Evolutionary conservation across 306 rosid genomes (phyloP).

Genomic region (Lithocarpus polystachyus): DNA sequence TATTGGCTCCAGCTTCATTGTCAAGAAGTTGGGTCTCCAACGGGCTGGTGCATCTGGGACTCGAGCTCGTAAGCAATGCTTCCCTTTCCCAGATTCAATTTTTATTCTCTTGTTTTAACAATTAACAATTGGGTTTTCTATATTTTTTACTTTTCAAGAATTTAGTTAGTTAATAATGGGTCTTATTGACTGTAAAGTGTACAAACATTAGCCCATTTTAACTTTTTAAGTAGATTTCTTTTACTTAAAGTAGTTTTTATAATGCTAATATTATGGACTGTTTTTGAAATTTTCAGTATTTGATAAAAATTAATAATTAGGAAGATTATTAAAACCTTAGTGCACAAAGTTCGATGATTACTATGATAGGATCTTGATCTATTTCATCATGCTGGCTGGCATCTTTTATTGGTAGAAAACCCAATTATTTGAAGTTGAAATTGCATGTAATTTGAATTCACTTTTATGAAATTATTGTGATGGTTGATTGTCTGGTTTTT

Average conservation of each 20-base stretch:
- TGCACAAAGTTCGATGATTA: too few relatives aligned
- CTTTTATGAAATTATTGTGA: neutral
- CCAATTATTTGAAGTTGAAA: neutral
- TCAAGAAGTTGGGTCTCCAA: constrained; percentile 83
- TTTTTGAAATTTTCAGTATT: neutral
- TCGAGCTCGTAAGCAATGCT: constrained; percentile 48
- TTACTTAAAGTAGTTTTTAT: neutral
- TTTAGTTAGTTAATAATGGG: neutral
- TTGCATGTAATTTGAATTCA: neutral
- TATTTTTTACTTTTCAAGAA: neutral
- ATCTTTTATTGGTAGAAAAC: neutral
- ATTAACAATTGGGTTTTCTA: neutral
- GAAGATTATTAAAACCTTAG: neutral
- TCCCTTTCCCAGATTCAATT: neutral
- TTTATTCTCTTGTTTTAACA: neutral
- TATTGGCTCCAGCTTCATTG: constrained; percentile 83
- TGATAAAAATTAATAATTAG: neutral
- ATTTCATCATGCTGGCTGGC: neutral
- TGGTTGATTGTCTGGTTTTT: neutral
- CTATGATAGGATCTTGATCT: neutral
- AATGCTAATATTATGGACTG: neutral
- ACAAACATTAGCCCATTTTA: neutral
- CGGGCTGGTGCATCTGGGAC: constrained; percentile 58
- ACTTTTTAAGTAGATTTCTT: neutral
- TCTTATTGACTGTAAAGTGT: neutral